These are phyloP conservation scores for Galeopsis tetrahit DNA, from an alignment of 257 asterid species.

Conservation along the genomic window DNA sequence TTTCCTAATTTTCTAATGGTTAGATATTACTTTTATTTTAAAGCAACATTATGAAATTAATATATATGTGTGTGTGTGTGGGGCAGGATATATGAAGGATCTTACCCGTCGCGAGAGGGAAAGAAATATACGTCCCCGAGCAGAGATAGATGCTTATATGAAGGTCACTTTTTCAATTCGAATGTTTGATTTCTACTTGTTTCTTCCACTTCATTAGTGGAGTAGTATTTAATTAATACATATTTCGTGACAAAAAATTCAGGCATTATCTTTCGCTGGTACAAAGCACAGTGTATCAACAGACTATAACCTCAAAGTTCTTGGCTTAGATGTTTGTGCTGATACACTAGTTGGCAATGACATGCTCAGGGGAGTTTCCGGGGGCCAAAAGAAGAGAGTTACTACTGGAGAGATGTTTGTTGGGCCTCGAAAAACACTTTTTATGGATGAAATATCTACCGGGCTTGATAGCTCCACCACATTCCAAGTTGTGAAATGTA, in stretches of 20 bases:
- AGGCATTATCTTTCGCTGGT: constrained; percentile 83
- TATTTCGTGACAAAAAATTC: constrained; percentile 16
- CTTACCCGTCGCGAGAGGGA: constrained; percentile 68
- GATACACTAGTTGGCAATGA: constrained; percentile 86
- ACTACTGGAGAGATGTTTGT: constrained; percentile 92
- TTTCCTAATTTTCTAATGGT: not conserved
- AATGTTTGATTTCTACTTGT: not conserved
- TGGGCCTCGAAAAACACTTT: constrained; percentile 86
- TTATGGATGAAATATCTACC: constrained; percentile 95
- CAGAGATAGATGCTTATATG: constrained; percentile 90
- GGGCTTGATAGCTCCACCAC: constrained; percentile 96
- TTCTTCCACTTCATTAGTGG: not conserved
- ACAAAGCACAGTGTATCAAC: constrained; percentile 74
- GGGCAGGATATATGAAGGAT: constrained; percentile 70
- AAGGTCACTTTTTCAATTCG: constrained; percentile 50
- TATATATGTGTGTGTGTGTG: not conserved
- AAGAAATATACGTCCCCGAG: constrained; percentile 65
- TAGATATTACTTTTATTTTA: not conserved
- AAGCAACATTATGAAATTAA: not conserved
- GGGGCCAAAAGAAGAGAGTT: constrained; percentile 90
- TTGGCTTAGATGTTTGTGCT: constrained; percentile 81
- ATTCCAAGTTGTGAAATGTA: constrained; percentile 81
- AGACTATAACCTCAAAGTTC: constrained; percentile 82
- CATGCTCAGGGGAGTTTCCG: constrained; percentile 92
- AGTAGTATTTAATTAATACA: not conserved